Percentiles rank a stretch among this genome's conserved stretches.
Conservation (phyloP, 1,284 basidiomycete species). For the Marasmius fiardii region DNA sequence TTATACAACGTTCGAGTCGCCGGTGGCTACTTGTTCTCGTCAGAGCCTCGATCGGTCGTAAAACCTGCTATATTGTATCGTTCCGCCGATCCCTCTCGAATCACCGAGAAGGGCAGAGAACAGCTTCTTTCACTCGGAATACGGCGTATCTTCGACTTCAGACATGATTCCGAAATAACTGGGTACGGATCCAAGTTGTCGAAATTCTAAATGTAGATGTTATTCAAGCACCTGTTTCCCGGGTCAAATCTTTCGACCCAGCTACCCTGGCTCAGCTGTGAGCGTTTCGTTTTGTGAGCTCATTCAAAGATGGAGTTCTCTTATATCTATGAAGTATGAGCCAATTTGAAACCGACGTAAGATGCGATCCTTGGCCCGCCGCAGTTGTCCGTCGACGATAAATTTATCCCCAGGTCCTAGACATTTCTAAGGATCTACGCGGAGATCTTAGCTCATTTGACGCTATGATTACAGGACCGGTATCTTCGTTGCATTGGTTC, state of each 20-base stretch:
- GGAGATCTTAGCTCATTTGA: too few species aligned
- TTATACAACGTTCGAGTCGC: conserved; percentile 37
- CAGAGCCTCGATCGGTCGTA: background rate
- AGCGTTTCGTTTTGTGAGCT: background rate
- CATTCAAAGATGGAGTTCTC: background rate
- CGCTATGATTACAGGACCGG: conserved; percentile 44
- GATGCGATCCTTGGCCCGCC: conserved; percentile 2
- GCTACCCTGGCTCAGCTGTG: conserved; percentile 25
- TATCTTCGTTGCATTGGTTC: conserved; percentile 33
- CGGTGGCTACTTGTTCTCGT: conserved; percentile 24
- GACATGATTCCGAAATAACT: conserved; percentile 32
- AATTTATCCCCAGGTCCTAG: too few species aligned
- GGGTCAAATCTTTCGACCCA: conserved; percentile 28
- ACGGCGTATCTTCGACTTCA: conserved; percentile 38
- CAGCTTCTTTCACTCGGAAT: conserved; percentile 34
- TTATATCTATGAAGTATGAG: conserved; percentile 18
- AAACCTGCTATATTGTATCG: conserved; percentile 35
- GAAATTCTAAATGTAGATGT: conserved; percentile 30
- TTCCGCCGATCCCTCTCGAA: conserved; percentile 35
- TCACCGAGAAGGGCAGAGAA: conserved; percentile 33
- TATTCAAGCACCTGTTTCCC: conserved; percentile 24
- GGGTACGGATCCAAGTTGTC: conserved; percentile 26
- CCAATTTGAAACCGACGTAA: conserved; percentile 27
- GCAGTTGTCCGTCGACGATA: background rate
- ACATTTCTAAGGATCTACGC: conserved; percentile 31